Conservation (phyloP, 1,139 yeast genomes). For the Pichia sp. region DNA sequence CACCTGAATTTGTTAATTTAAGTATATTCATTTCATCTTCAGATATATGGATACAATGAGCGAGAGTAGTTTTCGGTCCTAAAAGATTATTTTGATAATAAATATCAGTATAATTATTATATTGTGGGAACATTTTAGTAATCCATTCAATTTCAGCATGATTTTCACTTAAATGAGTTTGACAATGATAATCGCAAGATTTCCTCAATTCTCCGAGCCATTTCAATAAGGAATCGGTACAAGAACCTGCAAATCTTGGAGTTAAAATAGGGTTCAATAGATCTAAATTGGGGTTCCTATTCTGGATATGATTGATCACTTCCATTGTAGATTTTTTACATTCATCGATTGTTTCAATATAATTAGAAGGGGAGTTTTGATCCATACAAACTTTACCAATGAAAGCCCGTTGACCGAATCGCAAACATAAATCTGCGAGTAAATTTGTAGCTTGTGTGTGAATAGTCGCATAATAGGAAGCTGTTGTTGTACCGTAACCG, state of each 20-base stretch:
- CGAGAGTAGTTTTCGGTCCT: conserved; percentile 63
- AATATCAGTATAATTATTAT: conserved; percentile 63
- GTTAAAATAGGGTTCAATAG: conserved; percentile 65
- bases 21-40: conserved; percentile 57
- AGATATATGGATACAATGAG: conserved; percentile 78
- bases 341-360: conserved; percentile 53
- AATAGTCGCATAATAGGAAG: conserved; percentile 84
- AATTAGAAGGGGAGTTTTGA: conserved; percentile 60
- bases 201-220: conserved; percentile 57
- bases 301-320: conserved; percentile 50
- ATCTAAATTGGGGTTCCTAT: conserved; percentile 43
- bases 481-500: conserved; percentile 81
- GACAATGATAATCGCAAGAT: conserved; percentile 54
- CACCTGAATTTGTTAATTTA: conserved; percentile 51
- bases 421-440: conserved; percentile 64
- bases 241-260: conserved; percentile 92
- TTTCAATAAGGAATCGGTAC: conserved; percentile 54
- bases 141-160: conserved; percentile 70
- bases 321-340: conserved; percentile 50
- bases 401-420: conserved; percentile 75
- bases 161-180: conserved; percentile 87
- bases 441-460: conserved; percentile 68
- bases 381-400: conserved; percentile 96
- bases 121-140: conserved; percentile 63
- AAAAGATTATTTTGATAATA: conserved; percentile 61